Conservation (phyloP, 1,284 basidiomycete species). For the Ceratobasidium sp. region DNA sequence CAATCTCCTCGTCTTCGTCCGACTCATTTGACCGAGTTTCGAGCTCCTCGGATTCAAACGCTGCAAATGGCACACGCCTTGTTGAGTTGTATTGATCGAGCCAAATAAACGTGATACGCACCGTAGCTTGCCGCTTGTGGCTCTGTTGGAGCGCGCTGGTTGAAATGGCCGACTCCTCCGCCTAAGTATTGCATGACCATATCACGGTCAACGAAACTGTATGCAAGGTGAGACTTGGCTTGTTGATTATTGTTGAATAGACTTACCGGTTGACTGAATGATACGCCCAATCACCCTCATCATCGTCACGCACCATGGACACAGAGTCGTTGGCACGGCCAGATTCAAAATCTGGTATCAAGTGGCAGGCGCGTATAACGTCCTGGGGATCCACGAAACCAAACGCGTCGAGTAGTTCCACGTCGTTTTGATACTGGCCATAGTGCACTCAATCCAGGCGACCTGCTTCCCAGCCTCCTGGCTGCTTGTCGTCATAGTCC, state of each 20-base stretch:
- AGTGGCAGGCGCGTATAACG: constrained; percentile 8
- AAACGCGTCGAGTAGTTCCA: constrained; percentile 27
- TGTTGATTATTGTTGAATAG: too few species aligned
- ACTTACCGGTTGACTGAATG: constrained; percentile 53
- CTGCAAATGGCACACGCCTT: too few species aligned
- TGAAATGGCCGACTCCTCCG: constrained; percentile 52
- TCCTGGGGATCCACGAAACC: constrained; percentile 42
- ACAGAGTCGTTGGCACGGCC: constrained; percentile 5
- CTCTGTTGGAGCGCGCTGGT: constrained; percentile 51
- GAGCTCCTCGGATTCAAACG: too few species aligned
- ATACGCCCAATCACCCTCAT: constrained; percentile 48
- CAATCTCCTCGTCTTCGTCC: too few species aligned
- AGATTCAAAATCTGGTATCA: constrained; percentile 41
- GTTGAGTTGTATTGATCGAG: neutral
- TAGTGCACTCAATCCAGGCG: constrained; percentile 15
- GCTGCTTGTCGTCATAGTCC: constrained; percentile 2
- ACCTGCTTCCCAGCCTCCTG: constrained; percentile 25
- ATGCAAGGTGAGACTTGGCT: neutral
- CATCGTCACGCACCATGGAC: neutral
- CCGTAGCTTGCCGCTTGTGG: neutral
- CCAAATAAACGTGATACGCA: neutral
- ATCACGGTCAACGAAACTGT: constrained; percentile 54
- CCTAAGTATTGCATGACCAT: constrained; percentile 54
- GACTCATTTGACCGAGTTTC: too few species aligned
- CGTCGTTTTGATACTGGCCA: neutral